phyloP scores from a whole-genome alignment of 345 rosid species.

The Eucalyptus pumila region DNA sequence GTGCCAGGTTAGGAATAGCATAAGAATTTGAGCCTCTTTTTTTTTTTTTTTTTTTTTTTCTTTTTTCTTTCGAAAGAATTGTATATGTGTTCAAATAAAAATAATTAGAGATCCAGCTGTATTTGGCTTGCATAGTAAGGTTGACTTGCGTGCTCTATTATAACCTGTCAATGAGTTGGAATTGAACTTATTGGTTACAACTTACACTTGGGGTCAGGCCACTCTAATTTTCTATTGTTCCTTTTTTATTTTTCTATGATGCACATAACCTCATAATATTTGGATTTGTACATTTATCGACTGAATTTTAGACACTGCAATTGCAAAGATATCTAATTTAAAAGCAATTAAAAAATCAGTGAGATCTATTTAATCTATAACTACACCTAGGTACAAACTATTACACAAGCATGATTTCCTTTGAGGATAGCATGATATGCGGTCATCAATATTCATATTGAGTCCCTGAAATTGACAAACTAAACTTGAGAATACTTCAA shows the following conservation, averaged over 20 bases:
- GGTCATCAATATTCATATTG: neutral
- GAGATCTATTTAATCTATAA: neutral
- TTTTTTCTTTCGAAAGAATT: neutral
- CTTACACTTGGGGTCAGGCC: neutral
- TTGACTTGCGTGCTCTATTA: conserved; percentile 3
- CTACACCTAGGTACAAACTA: neutral
- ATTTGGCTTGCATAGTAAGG: conserved; percentile 12
- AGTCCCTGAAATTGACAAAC: neutral
- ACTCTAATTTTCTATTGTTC: neutral
- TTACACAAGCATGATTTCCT: neutral
- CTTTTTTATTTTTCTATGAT: neutral
- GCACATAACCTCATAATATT: neutral
- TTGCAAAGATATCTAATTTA: neutral
- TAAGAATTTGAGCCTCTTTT: conserved; percentile 6
- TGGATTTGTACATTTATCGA: neutral
- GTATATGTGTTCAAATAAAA: neutral
- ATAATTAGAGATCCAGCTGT: conserved; percentile 32
- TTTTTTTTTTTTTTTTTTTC: neutral
- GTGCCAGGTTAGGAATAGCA: conserved; percentile 16
- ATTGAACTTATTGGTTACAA: neutral
- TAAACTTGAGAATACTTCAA: neutral
- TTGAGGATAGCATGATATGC: neutral
- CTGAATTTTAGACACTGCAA: neutral
- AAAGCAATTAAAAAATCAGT: neutral
- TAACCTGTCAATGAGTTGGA: conserved; percentile 32